Evolutionary conservation across 1,284 basidiomycete species (phyloP), one percentile per base, ranked within the genome.

Genomic region (Cystobasidium sp.): DNA sequence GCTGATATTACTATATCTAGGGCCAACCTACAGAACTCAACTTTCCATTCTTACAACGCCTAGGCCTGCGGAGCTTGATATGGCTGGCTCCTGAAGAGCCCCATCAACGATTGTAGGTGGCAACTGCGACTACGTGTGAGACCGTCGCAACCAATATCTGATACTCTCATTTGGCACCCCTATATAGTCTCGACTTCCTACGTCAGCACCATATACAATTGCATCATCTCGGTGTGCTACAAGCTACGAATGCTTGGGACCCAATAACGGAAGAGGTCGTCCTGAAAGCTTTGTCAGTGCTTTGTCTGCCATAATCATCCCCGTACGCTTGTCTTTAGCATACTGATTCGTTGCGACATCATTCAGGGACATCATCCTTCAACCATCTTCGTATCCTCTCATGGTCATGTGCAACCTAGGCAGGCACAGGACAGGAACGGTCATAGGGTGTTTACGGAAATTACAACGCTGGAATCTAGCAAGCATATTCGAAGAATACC

Each of bases 1-100:
- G 31, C 20, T 20, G 3, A 31, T 37, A 43, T 18, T 18, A 39
- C 20, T 39, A 39, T 39, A 9, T 4, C 44, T 37, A 74, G 22
- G 85, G 84, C 9, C 85, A 86, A 77, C 85, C 86, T 1, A 84
- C 84, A 55, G 84, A 85, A 76, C 82, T 86, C 77, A 86, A 86
- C 80, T 85, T 86, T 75, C 84, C 84, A 0, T 86, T 86, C 72
- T 79, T 86, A 39, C 85, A 86, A 77, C 84, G 85, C 77, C 82
- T 86, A 22, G 80, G 82, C 7, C 79, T 86, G 55, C 82, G 81
- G 73, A 84, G 82, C 4, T 82, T 86, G 66, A 84, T 86, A 75
- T 86, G 85, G 85, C 83, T 86, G 4, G 86, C 85, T 0, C 85
- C 86, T 1, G 85, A 86, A 77, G 84, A 86, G 63, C 85, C 85